Conservation (phyloP, 116 monocot species). For the Iris pallida region DNA sequence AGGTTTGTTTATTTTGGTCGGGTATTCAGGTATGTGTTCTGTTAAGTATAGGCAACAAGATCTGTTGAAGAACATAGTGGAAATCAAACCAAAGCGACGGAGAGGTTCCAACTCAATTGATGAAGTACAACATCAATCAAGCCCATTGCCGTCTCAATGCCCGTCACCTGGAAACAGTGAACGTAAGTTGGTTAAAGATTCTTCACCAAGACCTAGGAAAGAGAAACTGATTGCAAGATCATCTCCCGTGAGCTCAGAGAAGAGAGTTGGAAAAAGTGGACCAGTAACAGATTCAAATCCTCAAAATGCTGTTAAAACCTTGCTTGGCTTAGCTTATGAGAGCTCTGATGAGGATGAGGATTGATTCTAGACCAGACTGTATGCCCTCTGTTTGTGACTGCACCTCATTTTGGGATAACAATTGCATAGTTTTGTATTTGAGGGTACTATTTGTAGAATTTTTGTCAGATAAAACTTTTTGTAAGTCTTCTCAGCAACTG, state of each 20-base stretch:
- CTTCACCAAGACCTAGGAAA: constrained; percentile 2
- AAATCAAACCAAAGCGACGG: constrained; percentile 71
- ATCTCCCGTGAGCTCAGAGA: background rate
- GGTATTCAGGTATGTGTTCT: too few relatives aligned
- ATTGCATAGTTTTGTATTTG: too few relatives aligned
- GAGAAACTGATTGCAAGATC: background rate
- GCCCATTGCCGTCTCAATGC: background rate
- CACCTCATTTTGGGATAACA: too few relatives aligned
- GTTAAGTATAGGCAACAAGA: constrained; percentile 74
- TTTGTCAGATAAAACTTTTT: too few relatives aligned
- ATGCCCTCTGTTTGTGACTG: too few relatives aligned
- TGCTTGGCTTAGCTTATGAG: constrained; percentile 84
- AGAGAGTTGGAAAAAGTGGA: background rate
- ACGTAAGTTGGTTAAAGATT: background rate
- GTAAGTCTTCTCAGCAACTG: too few relatives aligned
- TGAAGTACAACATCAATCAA: constrained; percentile 2
- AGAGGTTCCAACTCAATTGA: constrained; percentile 42
- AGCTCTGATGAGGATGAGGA: constrained; percentile 77
- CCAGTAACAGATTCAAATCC: constrained; percentile 9
- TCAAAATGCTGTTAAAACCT: constrained; percentile 25
- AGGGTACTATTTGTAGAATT: too few relatives aligned
- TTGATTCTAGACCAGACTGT: too few relatives aligned
- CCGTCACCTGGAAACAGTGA: background rate
- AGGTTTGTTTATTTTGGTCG: background rate
- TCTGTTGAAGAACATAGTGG: constrained; percentile 83